Evolutionary conservation across 176 grass and related monocot species (phyloP), one percentile per base, ranked within the genome.

Genomic region (Musa itinerans): DNA sequence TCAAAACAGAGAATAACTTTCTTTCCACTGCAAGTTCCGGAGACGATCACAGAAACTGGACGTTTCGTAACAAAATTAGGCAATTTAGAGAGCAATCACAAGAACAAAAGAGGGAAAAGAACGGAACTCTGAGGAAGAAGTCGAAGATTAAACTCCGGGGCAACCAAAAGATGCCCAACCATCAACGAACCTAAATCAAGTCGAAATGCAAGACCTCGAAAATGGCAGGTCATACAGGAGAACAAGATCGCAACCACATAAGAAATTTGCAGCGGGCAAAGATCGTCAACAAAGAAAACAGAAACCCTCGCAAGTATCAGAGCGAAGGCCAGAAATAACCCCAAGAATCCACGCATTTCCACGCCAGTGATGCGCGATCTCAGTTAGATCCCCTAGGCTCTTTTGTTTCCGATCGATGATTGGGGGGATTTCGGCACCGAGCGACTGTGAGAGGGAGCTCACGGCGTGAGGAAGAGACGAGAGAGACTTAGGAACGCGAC

Each of bases 321-420:
- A 25, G 34, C 17, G 17, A 70, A 43, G 17, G 14, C 9, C 6
- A 19, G 43, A 8, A 70, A 51, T n/a, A 70, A 70, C 68, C 68
- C 23, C 43, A 70, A 70, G 34, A 70, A 70, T 51, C 68, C 68
- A 17, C 68, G 68, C 68, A 70, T 70, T 51, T 50, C 17, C 43
- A 8, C 34, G 17, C 29, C 20, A 3, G 11, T 50, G 48, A 34
- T 51, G 27, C 68, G 10, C 17, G 68, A 70, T 70, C 68, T 65
- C 43, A 70, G 19, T n/a, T 17, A 49, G 16, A n/a, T 70, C 48
- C 34, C 1, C 48, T 6, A 21, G 16, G n/a, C 48, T 50, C 51
- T 50, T 43, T 50, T 9, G 48, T 51, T 50, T 21, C 68, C 68
- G 4, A 51, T 51, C 16, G 34, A 49, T 19, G 34, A 25, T 14